Conservation (phyloP, 805 yeast genomes). For the Tetrapisispora namnaoensis region DNA sequence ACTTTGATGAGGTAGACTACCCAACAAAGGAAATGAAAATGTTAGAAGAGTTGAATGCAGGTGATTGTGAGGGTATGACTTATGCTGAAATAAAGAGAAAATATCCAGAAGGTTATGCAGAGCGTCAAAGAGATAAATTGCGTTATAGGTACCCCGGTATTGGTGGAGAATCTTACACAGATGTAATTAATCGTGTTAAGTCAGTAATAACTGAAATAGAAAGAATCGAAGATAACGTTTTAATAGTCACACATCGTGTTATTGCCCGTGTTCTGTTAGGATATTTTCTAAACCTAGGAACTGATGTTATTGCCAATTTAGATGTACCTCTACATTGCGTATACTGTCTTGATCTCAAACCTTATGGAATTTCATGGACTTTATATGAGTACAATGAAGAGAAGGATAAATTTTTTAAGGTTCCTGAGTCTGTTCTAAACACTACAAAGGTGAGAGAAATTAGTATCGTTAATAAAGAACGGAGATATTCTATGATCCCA, state of each 20-base stretch:
- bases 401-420: slow-evolving; percentile 66
- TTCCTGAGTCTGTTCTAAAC: slow-evolving; percentile 35
- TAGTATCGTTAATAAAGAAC: slow-evolving; percentile 57
- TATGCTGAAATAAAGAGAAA: slow-evolving; percentile 69
- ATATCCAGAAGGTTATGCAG: slow-evolving; percentile 69
- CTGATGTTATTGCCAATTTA: slow-evolving; percentile 73
- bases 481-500: slow-evolving; percentile 67
- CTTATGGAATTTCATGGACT: slow-evolving; percentile 92
- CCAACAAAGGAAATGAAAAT: slow-evolving; percentile 82
- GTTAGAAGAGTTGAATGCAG: slow-evolving; percentile 91
- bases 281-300: slow-evolving; percentile 74
- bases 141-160: slow-evolving; percentile 91
- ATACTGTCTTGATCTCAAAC: slow-evolving; percentile 83
- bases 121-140: slow-evolving; percentile 68
- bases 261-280: slow-evolving; percentile 82
- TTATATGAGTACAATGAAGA: slow-evolving; percentile 78
- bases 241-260: slow-evolving; percentile 82
- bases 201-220: slow-evolving; percentile 91
- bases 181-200: slow-evolving; percentile 80
- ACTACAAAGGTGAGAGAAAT: slow-evolving; percentile 53
- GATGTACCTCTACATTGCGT: slow-evolving; percentile 91
- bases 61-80: slow-evolving; percentile 86
- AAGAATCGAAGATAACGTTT: slow-evolving; percentile 76
- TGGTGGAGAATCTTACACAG: slow-evolving; percentile 93
- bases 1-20: slow-evolving; percentile 63